A percentile compares a stretch with the other conserved stretches of the same genome.
These are phyloP conservation scores for Yamadazyma triangularis DNA, from an alignment of 1,139 yeast species.

Conservation along the genomic window DNA sequence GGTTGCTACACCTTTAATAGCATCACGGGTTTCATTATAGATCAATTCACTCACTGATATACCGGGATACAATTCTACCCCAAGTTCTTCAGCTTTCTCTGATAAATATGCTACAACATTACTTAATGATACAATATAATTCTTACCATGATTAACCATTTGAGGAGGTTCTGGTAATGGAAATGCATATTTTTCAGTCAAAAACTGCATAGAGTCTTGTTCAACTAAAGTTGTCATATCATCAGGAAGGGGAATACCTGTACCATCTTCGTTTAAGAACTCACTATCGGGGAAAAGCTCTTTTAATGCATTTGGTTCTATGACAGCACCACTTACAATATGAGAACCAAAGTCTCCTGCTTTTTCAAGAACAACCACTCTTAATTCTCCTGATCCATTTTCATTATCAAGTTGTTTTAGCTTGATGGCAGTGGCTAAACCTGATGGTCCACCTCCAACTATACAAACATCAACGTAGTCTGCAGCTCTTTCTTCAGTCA, in stretches of 20 bases:
- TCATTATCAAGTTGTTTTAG: slow-evolving; percentile 79
- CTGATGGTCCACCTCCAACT: slow-evolving; percentile 98
- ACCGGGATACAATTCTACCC: slow-evolving; percentile 91
- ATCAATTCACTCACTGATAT: slow-evolving; percentile 83
- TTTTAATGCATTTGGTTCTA: slow-evolving; percentile 81
- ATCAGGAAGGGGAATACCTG: slow-evolving; percentile 66
- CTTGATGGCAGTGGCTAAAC: slow-evolving; percentile 87
- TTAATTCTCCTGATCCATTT: slow-evolving; percentile 58
- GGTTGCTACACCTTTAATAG: slow-evolving; percentile 87
- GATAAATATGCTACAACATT: slow-evolving; percentile 78
- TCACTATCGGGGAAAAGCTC: slow-evolving; percentile 83
- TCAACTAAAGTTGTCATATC: slow-evolving; percentile 73
- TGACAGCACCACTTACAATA: slow-evolving; percentile 87
- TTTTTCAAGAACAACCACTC: slow-evolving; percentile 88
- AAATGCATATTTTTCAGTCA: slow-evolving; percentile 53
- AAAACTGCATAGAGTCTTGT: slow-evolving; percentile 63
- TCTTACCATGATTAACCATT: slow-evolving; percentile 72
- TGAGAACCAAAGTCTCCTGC: slow-evolving; percentile 92
- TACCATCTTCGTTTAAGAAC: slow-evolving; percentile 40
- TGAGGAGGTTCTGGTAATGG: slow-evolving; percentile 94
- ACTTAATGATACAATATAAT: slow-evolving; percentile 80
- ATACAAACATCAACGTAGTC: slow-evolving; percentile 91
- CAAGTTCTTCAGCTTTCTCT: slow-evolving; percentile 87
- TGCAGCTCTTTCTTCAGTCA: slow-evolving; percentile 63
- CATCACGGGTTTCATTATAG: slow-evolving; percentile 51